A percentile compares a stretch with the other conserved stretches of the same genome.
Conservation (phyloP, 2,329 filamentous ascomycete species). For the Aspergillus thermomutatus region DNA sequence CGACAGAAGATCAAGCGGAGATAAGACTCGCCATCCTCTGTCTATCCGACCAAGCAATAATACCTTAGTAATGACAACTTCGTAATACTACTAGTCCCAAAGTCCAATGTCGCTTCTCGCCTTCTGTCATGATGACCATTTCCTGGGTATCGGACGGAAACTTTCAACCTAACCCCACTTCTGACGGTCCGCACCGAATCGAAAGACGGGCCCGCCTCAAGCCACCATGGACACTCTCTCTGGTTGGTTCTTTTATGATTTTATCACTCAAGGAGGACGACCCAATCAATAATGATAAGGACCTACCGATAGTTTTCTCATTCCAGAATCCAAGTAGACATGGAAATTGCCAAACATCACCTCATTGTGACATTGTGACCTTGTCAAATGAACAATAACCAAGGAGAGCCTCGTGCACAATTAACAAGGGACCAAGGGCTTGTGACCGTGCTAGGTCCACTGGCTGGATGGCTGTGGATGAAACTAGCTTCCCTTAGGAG, state of each 20-base stretch:
- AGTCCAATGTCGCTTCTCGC: neutral
- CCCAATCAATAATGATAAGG: neutral
- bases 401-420: neutral
- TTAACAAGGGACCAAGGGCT: no score
- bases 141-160: conserved; percentile 3
- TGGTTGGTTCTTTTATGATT: neutral
- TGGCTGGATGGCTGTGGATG: neutral
- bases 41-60: neutral
- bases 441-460: neutral
- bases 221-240: conserved; percentile 2
- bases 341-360: neutral
- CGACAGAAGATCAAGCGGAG: neutral
- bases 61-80: neutral
- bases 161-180: conserved; percentile 6
- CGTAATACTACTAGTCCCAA: neutral
- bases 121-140: neutral
- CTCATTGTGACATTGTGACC: neutral
- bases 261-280: neutral
- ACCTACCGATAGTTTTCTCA: neutral
- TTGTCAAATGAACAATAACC: neutral
- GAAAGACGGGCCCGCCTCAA: conserved; percentile 11
- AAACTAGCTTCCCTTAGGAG: neutral
- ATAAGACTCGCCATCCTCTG: neutral
- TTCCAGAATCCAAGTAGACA: neutral
- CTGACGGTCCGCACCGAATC: conserved; percentile 18